Evolutionary conservation across 345 rosid genomes (phyloP).

Genomic region (Mallotus nudiflorus): DNA sequence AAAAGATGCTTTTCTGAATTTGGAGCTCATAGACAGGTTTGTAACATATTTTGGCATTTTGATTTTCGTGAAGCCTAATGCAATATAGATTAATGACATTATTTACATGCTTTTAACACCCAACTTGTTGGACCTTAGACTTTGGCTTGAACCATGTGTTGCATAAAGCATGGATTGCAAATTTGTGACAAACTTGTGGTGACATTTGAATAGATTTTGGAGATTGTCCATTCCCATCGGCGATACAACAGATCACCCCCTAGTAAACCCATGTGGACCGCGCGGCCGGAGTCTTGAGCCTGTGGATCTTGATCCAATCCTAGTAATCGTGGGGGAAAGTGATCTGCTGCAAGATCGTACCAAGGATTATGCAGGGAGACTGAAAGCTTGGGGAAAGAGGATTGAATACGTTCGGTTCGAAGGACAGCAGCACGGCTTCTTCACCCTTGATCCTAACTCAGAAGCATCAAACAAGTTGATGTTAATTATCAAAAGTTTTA

Average conservation of each 20-base stretch:
- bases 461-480: constrained; percentile 40
- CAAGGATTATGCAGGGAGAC: constrained; percentile 43
- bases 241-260: constrained; percentile 54
- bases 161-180: neutral
- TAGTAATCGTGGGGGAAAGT: constrained; percentile 51
- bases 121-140: too few species aligned
- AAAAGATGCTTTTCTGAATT: constrained; percentile 53
- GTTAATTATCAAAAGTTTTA: constrained; percentile 42
- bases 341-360: constrained; percentile 54
- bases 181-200: neutral
- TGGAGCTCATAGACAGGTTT: constrained; percentile 64
- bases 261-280: constrained; percentile 63
- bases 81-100: too few species aligned
- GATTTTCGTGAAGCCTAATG: too few species aligned
- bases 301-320: constrained; percentile 42
- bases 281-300: constrained; percentile 35
- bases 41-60: too few species aligned
- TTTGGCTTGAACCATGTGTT: too few species aligned
- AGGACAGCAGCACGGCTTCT: constrained; percentile 60
- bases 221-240: constrained; percentile 52
- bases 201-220: constrained; percentile 45
- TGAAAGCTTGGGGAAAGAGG: constrained; percentile 45
- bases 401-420: constrained; percentile 49
- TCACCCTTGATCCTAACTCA: constrained; percentile 52
- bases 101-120: too few species aligned